A percentile compares a stretch with the other conserved stretches of the same genome.
Evolutionary conservation across 208 protist species (phyloP).

Genomic region (Trypanosoma caninum): DNA sequence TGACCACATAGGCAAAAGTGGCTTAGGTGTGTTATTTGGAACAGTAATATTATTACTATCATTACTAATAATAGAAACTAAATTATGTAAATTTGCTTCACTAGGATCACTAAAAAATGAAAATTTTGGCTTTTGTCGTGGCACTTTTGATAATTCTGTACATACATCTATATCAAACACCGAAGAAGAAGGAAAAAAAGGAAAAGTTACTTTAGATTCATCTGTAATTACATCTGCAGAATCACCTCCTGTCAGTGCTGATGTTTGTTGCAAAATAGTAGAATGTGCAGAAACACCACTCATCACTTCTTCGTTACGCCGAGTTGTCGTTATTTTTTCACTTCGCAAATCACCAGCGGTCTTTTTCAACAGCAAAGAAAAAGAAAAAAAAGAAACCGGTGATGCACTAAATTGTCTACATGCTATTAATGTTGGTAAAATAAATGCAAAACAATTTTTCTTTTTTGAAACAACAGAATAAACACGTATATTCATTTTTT

Average conservation of each 20-base stretch:
- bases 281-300: too few relatives aligned
- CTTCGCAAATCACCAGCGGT: too few relatives aligned
- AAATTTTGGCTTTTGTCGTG: slow-evolving; percentile 23
- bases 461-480: too few relatives aligned
- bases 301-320: too few relatives aligned
- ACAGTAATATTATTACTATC: slow-evolving; percentile 26
- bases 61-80: background rate
- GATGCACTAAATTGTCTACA: background rate
- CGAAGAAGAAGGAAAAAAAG: background rate
- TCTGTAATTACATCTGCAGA: too few relatives aligned
- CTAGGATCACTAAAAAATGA: slow-evolving; percentile 42
- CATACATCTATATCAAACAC: background rate
- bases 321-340: too few relatives aligned
- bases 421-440: background rate
- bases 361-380: background rate
- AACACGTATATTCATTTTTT: too few relatives aligned
- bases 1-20: slow-evolving; percentile 61
- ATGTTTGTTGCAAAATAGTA: too few relatives aligned
- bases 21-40: slow-evolving; percentile 65
- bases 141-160: background rate
- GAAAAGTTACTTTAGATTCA: too few relatives aligned
- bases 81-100: background rate
- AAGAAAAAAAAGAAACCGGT: slow-evolving; percentile 3
- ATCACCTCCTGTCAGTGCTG: too few relatives aligned
- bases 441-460: background rate